These are phyloP conservation scores for Leucogyrophana mollusca DNA, from an alignment of 768 basidiomycete species.

Conservation along the genomic window DNA sequence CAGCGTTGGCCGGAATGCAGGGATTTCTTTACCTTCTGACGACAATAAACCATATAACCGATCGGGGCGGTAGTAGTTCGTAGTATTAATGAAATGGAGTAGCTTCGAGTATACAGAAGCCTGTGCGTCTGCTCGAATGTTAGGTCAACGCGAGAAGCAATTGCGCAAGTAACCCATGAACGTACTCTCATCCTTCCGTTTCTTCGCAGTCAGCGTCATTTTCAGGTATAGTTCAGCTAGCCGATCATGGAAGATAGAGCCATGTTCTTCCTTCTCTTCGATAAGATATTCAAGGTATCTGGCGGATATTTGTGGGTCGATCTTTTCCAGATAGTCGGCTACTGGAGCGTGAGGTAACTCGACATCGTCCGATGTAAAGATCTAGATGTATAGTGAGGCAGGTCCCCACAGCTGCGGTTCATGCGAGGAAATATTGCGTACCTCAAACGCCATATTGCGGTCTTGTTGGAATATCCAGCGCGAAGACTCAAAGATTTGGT, in stretches of 20 bases:
- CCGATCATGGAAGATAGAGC: conserved; percentile 78
- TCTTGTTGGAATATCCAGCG: conserved; percentile 85
- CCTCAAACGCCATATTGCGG: conserved; percentile 74
- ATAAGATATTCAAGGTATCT: conserved; percentile 88
- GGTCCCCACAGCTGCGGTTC: not conserved
- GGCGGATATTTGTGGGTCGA: conserved; percentile 67
- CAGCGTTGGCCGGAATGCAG: not conserved
- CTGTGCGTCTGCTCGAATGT: conserved; percentile 38
- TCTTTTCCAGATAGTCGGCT: conserved; percentile 71
- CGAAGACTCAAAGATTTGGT: conserved; percentile 79
- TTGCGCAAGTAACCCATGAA: conserved; percentile 7
- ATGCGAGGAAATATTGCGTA: conserved; percentile 19
- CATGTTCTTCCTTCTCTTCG: conserved; percentile 65
- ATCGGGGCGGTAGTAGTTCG: conserved; percentile 71
- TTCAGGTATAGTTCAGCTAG: conserved; percentile 84
- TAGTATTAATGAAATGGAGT: conserved; percentile 71
- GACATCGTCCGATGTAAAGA: conserved; percentile 94
- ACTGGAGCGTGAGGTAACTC: conserved; percentile 81
- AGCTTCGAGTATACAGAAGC: conserved; percentile 65
- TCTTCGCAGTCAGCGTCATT: conserved; percentile 60
- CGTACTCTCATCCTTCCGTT: conserved; percentile 57
- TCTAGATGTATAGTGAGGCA: conserved; percentile 41
- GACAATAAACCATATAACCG: conserved; percentile 81
- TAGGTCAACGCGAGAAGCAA: no score
- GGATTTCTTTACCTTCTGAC: conserved; percentile 59